Evolutionary conservation across 2,329 filamentous ascomycete genomes (phyloP).

Genomic region (Aspergillus sp.): DNA sequence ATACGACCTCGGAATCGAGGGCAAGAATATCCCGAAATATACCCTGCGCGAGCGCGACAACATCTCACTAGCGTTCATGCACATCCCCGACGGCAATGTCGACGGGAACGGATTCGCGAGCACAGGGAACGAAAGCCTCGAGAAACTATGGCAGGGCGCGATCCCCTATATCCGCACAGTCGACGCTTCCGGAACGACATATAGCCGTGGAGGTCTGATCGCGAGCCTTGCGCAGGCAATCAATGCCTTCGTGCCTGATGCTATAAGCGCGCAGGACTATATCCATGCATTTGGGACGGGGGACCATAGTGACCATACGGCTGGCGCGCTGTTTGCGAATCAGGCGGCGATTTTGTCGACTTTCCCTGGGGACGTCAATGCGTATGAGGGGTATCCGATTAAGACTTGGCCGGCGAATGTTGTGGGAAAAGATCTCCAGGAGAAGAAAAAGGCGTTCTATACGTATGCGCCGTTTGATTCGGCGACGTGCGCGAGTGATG

Average conservation of each 20-base stretch:
- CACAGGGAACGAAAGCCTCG: constrained; percentile 12
- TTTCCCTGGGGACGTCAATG: not conserved
- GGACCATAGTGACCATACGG: constrained; percentile 19
- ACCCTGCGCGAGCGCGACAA: not conserved
- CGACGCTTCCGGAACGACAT: not conserved
- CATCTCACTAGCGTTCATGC: constrained; percentile 15
- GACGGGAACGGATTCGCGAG: constrained; percentile 12
- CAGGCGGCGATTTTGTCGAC: not conserved
- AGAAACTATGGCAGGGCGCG: constrained; percentile 7
- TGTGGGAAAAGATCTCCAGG: not conserved
- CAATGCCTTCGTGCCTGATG: not conserved
- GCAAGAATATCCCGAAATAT: constrained; percentile 4
- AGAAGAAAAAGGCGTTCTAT: constrained; percentile 17
- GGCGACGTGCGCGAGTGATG: not conserved
- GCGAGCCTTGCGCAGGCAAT: not conserved
- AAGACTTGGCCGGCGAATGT: constrained; percentile 2
- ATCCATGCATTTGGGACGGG: constrained; percentile 8
- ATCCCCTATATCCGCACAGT: not conserved
- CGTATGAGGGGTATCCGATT: constrained; percentile 14
- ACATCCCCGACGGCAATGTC: constrained; percentile 12
- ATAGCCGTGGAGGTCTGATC: constrained; percentile 1
- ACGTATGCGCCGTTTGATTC: constrained; percentile 10
- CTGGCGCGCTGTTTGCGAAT: constrained; percentile 2
- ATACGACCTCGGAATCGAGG: constrained; percentile 1
- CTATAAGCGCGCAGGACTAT: constrained; percentile 7